Conservation (phyloP, 352 stramenopile species). For the Thalassiosira exigua region DNA sequence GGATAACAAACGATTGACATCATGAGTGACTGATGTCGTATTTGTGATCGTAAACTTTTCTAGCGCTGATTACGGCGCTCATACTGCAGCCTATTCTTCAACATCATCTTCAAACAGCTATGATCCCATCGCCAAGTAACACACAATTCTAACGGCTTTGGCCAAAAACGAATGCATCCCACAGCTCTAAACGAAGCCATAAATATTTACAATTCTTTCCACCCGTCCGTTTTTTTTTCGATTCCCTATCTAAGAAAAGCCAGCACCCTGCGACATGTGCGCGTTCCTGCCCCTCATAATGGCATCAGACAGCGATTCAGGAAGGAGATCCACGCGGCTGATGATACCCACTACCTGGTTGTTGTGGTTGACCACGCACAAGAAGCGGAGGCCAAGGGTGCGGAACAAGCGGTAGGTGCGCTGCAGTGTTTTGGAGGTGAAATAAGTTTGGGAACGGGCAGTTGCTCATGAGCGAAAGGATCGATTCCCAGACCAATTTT, state of each 20-base stretch:
- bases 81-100: too few species aligned
- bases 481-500: neutral
- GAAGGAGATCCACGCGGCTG: slow-evolving; percentile 82
- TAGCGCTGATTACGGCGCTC: too few species aligned
- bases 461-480: slow-evolving; percentile 8
- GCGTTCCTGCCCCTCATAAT: slow-evolving; percentile 78
- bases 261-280: slow-evolving; percentile 49
- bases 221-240: too few species aligned
- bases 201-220: too few species aligned
- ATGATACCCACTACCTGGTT: slow-evolving; percentile 87
- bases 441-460: neutral
- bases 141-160: too few species aligned
- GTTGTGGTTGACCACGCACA: slow-evolving; percentile 87
- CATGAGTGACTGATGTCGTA: too few species aligned
- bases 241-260: neutral
- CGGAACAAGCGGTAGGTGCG: slow-evolving; percentile 97
- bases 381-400: slow-evolving; percentile 94
- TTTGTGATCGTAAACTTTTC: too few species aligned
- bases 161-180: too few species aligned
- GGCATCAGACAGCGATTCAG: slow-evolving; percentile 74
- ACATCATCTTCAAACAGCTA: too few species aligned
- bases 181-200: too few species aligned
- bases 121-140: too few species aligned
- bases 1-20: too few species aligned
- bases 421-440: slow-evolving; percentile 64